Percentiles rank a stretch among this genome's conserved stretches.
These are phyloP conservation scores for Arthrobotrys sinensis DNA, from an alignment of 2,329 filamentous ascomycete genomes.

Conservation along the genomic window DNA sequence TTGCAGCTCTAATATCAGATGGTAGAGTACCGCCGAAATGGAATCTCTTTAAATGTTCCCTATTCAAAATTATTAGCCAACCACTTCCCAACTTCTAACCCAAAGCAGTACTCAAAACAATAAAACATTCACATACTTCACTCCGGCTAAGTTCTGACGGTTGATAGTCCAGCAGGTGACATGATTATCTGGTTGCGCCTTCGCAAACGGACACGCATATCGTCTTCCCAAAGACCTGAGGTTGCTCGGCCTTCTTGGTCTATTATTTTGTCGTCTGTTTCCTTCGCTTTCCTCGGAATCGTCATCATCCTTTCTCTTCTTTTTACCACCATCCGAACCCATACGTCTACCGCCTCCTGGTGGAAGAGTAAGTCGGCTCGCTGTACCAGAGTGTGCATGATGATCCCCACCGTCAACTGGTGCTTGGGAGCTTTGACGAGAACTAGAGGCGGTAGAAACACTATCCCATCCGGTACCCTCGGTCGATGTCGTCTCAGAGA, in stretches of 20 bases:
- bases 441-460: slow-evolving; percentile 46
- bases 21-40: slow-evolving; percentile 51
- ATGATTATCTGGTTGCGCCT: slow-evolving; percentile 48
- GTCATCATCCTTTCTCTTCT: slow-evolving; percentile 41
- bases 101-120: too few relatives aligned
- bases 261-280: slow-evolving; percentile 25
- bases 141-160: slow-evolving; percentile 56
- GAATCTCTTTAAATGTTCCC: slow-evolving; percentile 58
- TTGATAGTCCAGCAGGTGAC: slow-evolving; percentile 61
- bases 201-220: slow-evolving; percentile 57
- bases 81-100: background rate
- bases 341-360: slow-evolving; percentile 25
- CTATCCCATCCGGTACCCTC: slow-evolving; percentile 46
- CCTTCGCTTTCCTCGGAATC: slow-evolving; percentile 54
- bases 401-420: slow-evolving; percentile 37
- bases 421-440: slow-evolving; percentile 52
- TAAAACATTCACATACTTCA: too few relatives aligned
- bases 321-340: slow-evolving; percentile 21
- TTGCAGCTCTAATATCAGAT: slow-evolving; percentile 50
- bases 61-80: slow-evolving; percentile 20
- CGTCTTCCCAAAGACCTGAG: slow-evolving; percentile 42
- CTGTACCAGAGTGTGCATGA: slow-evolving; percentile 8
- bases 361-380: slow-evolving; percentile 21
- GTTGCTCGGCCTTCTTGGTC: slow-evolving; percentile 34
- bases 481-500: slow-evolving; percentile 46